Evolutionary conservation across 352 stramenopile species (phyloP), one percentile per base, ranked within the genome.

Genomic region (Phytophthora brassicae): DNA sequence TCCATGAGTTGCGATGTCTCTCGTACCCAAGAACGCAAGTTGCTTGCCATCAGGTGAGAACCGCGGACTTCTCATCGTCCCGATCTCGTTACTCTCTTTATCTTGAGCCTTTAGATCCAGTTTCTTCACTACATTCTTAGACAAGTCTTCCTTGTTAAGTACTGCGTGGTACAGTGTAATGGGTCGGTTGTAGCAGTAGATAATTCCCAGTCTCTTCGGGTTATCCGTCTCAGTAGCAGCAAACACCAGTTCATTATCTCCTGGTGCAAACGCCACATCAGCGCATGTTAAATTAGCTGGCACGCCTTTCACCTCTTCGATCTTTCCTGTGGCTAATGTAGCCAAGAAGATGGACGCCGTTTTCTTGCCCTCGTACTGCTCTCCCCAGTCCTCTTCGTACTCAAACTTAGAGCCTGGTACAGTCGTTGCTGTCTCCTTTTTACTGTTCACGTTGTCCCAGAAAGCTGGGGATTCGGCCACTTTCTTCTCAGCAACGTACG

Each of bases 111-210:
- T 46, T 28, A 87, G 19, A 3, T 74, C 57, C 26, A 90, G 35
- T 56, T 81, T 79, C n/a, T 65, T 61, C 12, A 76, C 77, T 24
- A 68, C 61, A 39, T 64, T 68, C 35, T 67, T 72, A 1, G 43
- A 29, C 12, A 48, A 31, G 24, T 75, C 56, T 4, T 79, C 51
- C 1, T 56, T 36, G 22, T 70, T 41, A 14, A 90, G 31, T 6
- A 66, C 56, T 2, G 84, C 58, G 28, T 81, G 69, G 50, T 92
- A 94, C 2, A 96, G 56, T 17, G 69, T 62, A 49, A 83, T 88
- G 0, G 81, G 81, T 11, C 88, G 78, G 59, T 95, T 94, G 70
- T 88, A 94, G 69, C 86, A 96, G 72, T 94, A 94, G 54, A 95
- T 87, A 45, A 96, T 79, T 6, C 88, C 88, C 8, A 94, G 57